Evolutionary conservation across 1,139 yeast species (phyloP).

Genomic region (Candida frijolesensis): DNA sequence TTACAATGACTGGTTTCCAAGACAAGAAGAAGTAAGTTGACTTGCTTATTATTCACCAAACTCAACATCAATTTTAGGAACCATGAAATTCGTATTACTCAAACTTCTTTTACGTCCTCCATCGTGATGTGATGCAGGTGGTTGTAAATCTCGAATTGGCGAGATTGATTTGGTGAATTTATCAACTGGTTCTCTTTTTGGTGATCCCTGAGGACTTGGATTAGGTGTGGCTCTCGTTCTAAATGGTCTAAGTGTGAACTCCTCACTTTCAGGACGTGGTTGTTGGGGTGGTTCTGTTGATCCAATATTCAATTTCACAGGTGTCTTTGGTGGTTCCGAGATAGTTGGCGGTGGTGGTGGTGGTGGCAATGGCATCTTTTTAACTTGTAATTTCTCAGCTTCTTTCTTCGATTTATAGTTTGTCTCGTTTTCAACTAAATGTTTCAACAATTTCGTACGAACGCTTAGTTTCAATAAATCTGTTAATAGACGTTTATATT

Average conservation of each 20-base stretch:
- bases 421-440: conserved; percentile 34
- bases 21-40: conserved; percentile 3
- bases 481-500: conserved; percentile 28
- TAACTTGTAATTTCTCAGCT: conserved; percentile 32
- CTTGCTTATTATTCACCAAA: conserved; percentile 22
- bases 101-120: conserved; percentile 18
- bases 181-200: conserved; percentile 19
- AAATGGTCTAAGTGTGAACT: conserved; percentile 46
- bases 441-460: conserved; percentile 27
- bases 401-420: conserved; percentile 32
- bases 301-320: conserved; percentile 1
- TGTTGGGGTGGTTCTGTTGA: conserved; percentile 8
- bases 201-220: conserved; percentile 45
- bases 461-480: conserved; percentile 32
- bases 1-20: conserved; percentile 42
- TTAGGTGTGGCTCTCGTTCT: conserved; percentile 44
- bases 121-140: neutral
- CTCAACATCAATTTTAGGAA: conserved; percentile 34
- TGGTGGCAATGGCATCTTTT: conserved; percentile 21
- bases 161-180: neutral
- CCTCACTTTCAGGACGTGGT: conserved; percentile 26
- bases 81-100: conserved; percentile 27
- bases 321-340: conserved; percentile 9
- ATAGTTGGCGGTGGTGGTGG: conserved; percentile 11
- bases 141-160: conserved; percentile 1